Evolutionary conservation across 495 filamentous ascomycete species (phyloP).

Genomic region (Penicillium goetzii): DNA sequence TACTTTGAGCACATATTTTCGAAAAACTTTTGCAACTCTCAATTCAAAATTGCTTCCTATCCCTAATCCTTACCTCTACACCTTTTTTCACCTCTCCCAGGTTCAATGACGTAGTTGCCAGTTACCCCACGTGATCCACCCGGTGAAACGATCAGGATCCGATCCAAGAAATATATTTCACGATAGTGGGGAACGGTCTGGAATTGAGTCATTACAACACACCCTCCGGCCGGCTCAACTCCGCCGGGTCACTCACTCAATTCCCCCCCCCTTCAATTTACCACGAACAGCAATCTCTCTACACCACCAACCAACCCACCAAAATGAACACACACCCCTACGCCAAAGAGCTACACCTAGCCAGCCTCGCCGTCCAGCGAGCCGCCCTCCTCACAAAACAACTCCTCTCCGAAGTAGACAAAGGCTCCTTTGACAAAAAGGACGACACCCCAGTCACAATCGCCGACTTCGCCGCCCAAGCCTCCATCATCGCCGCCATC

Average conservation of each 20-base stretch:
- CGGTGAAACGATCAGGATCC: slow-evolving; percentile 11
- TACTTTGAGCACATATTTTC: too few species aligned
- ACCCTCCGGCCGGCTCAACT: not conserved
- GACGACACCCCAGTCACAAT: slow-evolving; percentile 66
- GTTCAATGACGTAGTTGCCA: not conserved
- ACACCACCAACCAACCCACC: slow-evolving; percentile 15
- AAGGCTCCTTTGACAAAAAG: slow-evolving; percentile 56
- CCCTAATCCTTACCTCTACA: too few species aligned
- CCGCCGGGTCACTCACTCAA: not conserved
- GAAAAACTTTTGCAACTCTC: too few species aligned
- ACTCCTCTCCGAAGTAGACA: slow-evolving; percentile 51
- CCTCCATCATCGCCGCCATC: slow-evolving; percentile 61
- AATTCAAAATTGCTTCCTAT: too few species aligned
- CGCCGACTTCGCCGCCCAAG: slow-evolving; percentile 71
- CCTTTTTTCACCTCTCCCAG: not conserved
- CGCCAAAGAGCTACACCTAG: slow-evolving; percentile 53
- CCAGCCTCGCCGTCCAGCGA: slow-evolving; percentile 56
- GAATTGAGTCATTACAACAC: slow-evolving; percentile 10
- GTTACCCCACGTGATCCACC: slow-evolving; percentile 9
- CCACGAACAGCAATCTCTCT: not conserved
- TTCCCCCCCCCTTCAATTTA: not conserved
- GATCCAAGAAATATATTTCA: slow-evolving; percentile 1
- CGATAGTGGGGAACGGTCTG: not conserved
- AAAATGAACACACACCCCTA: slow-evolving; percentile 34
- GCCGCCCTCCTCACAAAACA: slow-evolving; percentile 57